Evolutionary conservation across 148 eudicot genomes (phyloP).

Genomic region (Hydrangea macrophylla): DNA sequence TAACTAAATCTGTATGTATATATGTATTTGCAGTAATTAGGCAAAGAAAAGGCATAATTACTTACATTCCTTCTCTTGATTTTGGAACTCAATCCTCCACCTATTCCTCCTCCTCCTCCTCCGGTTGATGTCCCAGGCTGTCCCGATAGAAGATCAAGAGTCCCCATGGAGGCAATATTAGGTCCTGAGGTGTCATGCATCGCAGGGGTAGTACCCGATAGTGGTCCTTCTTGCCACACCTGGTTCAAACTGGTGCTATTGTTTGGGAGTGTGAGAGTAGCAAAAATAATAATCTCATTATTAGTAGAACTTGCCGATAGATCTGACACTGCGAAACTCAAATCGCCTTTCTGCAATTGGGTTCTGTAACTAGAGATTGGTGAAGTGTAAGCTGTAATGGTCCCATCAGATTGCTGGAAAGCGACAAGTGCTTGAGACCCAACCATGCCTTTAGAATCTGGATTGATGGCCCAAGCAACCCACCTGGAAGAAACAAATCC

Average conservation of each 20-base stretch:
- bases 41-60: not conserved
- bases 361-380: constrained; percentile 46
- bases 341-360: constrained; percentile 34
- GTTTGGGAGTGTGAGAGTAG: constrained; percentile 40
- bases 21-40: not conserved
- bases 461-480: constrained; percentile 74
- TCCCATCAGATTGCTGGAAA: constrained; percentile 37
- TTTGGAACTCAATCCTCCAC: constrained; percentile 15
- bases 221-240: constrained; percentile 79
- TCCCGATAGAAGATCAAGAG: constrained; percentile 58
- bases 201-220: constrained; percentile 32
- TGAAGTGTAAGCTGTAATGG: constrained; percentile 51
- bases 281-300: constrained; percentile 53
- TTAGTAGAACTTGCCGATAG: constrained; percentile 35
- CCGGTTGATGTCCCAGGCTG: constrained; percentile 14
- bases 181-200: constrained; percentile 40
- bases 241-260: constrained; percentile 47
- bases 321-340: constrained; percentile 49
- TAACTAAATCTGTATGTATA: no score
- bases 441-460: constrained; percentile 42
- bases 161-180: constrained; percentile 48
- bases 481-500: constrained; percentile 32
- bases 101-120: constrained; percentile 16
- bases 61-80: constrained; percentile 45
- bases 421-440: constrained; percentile 73